phyloP scores from a whole-genome alignment of 177 flowering plant species.

The Vitis hybrid region DNA sequence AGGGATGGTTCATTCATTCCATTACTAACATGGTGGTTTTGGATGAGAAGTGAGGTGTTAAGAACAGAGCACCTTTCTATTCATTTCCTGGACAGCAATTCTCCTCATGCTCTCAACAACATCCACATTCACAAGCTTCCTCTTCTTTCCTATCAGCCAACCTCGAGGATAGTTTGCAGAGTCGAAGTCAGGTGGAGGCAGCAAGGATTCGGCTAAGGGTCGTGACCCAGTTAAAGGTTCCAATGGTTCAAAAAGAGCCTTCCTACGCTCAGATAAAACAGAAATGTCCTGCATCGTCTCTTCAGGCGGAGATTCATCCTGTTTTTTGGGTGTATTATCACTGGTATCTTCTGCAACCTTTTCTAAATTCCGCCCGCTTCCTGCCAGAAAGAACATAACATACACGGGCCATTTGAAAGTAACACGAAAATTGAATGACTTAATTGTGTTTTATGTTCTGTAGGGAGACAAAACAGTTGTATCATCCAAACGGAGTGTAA shows the following conservation, averaged over 20 bases:
- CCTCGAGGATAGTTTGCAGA: conserved; percentile 73
- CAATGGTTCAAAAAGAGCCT: conserved; percentile 88
- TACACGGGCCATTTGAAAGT: neutral
- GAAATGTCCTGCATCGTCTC: conserved; percentile 34
- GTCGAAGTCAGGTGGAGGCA: conserved; percentile 96
- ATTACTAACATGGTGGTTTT: neutral
- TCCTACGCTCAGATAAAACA: conserved; percentile 73
- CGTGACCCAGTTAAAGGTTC: conserved; percentile 52
- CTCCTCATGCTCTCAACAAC: conserved; percentile 97
- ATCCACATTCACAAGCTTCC: conserved; percentile 94
- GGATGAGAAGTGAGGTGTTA: neutral
- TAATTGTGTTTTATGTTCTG: too few relatives aligned
- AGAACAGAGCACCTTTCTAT: conserved; percentile 65
- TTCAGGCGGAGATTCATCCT: conserved; percentile 24
- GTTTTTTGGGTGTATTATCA: conserved; percentile 23
- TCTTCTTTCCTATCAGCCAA: conserved; percentile 91
- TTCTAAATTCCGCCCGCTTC: conserved; percentile 34
- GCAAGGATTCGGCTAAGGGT: conserved; percentile 59
- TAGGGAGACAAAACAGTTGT: too few relatives aligned
- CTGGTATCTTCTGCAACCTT: conserved; percentile 30
- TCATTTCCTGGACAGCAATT: conserved; percentile 95
- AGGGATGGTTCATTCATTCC: neutral
- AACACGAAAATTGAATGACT: too few relatives aligned
- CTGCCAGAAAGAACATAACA: conserved; percentile 29
- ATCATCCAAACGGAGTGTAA: too few relatives aligned